A percentile compares a stretch with the other conserved stretches of the same genome.
These are phyloP conservation scores for Hymenoscyphus scutula DNA, from an alignment of 2,329 filamentous ascomycete genomes.

Conservation along the genomic window DNA sequence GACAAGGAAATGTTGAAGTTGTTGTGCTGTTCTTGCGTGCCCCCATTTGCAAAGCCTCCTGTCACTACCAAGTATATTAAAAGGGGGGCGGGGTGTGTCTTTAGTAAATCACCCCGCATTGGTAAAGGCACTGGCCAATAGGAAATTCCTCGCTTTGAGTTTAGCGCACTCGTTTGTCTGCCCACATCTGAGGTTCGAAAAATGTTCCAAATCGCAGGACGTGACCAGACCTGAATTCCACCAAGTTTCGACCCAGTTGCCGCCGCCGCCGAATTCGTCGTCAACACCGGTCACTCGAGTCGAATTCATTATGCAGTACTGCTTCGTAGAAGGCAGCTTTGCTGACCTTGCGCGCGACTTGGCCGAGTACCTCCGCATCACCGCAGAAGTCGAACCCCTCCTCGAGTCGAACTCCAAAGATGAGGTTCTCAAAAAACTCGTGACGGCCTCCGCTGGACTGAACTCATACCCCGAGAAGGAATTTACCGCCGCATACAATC, in stretches of 20 bases:
- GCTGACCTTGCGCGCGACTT: conserved; percentile 92
- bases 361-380: conserved; percentile 85
- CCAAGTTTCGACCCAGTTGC: conserved; percentile 4
- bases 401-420: conserved; percentile 71
- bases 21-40: neutral
- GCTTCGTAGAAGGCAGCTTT: conserved; percentile 88
- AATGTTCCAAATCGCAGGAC: conserved; percentile 1
- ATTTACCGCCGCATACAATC: conserved; percentile 93
- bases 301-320: conserved; percentile 40
- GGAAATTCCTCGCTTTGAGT: conserved; percentile 1
- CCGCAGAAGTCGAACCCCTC: conserved; percentile 67
- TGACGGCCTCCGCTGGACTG: conserved; percentile 72
- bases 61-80: neutral
- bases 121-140: neutral
- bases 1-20: neutral
- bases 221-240: neutral
- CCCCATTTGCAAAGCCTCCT: no score
- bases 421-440: conserved; percentile 85
- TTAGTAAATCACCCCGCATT: neutral
- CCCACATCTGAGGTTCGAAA: neutral
- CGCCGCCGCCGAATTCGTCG: conserved; percentile 6
- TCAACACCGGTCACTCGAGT: conserved; percentile 3
- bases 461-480: conserved; percentile 93
- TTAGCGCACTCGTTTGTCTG: conserved; percentile 5
- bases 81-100: neutral